phyloP scores from a whole-genome alignment of 2,329 filamentous ascomycete species.

The Diaporthe velutina region DNA sequence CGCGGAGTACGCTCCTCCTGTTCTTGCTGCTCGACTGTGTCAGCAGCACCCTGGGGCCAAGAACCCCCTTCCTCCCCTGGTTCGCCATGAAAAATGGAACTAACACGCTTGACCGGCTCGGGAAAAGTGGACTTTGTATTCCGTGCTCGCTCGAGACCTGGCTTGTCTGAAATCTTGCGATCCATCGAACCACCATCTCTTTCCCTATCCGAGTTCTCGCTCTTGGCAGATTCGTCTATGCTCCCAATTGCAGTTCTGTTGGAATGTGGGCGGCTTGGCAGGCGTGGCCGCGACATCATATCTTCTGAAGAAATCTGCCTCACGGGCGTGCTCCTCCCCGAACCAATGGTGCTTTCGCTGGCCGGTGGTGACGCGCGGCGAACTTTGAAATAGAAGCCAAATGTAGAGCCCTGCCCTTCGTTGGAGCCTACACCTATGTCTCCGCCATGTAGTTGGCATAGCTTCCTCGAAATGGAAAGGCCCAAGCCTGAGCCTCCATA shows the following conservation, averaged over 20 bases:
- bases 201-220: too few species aligned
- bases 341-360: background rate
- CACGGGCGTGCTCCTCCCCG: slow-evolving; percentile 3
- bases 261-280: background rate
- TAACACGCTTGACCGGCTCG: background rate
- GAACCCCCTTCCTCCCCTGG: background rate
- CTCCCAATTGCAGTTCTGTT: background rate
- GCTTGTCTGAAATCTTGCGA: background rate
- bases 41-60: too few species aligned
- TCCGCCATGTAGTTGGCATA: slow-evolving; percentile 30
- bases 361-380: background rate
- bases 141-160: background rate
- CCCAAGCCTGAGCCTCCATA: slow-evolving; percentile 27
- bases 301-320: slow-evolving; percentile 1
- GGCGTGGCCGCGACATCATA: background rate
- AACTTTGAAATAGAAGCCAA: slow-evolving; percentile 29
- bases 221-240: background rate
- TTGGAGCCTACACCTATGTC: slow-evolving; percentile 30
- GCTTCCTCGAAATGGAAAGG: slow-evolving; percentile 22
- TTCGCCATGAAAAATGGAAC: background rate
- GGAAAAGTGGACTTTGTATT: background rate
- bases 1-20: background rate
- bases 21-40: background rate
- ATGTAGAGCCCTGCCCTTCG: slow-evolving; percentile 20
- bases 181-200: background rate